Conservation (phyloP, 2,329 filamentous ascomycete species). For the Cercospora sojina region DNA sequence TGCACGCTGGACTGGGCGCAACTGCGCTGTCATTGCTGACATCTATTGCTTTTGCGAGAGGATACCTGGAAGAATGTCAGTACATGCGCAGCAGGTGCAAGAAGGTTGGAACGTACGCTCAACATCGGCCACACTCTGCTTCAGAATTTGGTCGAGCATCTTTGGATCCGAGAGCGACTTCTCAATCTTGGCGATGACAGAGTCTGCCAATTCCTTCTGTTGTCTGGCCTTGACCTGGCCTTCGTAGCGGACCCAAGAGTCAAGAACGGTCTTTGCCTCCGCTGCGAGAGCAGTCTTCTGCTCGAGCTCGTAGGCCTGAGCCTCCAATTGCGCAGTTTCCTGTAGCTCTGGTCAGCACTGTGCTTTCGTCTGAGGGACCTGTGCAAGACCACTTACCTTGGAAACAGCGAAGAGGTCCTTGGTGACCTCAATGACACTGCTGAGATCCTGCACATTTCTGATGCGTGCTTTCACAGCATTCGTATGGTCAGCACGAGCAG, state of each 20-base stretch:
- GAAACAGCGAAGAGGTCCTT: constrained; percentile 97
- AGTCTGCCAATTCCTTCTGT: constrained; percentile 91
- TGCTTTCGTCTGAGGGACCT: background rate
- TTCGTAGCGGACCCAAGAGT: constrained; percentile 99
- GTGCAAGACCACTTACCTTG: constrained; percentile 63
- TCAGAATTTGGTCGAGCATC: constrained; percentile 93
- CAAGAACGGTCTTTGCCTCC: constrained; percentile 92
- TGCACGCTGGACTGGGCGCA: constrained; percentile 7
- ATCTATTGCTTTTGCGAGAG: constrained; percentile 30
- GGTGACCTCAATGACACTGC: constrained; percentile 91
- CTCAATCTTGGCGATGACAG: constrained; percentile 93
- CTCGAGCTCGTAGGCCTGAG: constrained; percentile 94
- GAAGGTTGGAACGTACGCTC: constrained; percentile 68
- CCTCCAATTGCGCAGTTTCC: constrained; percentile 97
- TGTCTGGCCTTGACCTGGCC: constrained; percentile 97
- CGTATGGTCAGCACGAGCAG: constrained; percentile 91
- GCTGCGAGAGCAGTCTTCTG: constrained; percentile 87
- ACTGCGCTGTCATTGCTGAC: background rate
- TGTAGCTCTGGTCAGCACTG: constrained; percentile 41
- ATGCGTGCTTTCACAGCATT: constrained; percentile 93
- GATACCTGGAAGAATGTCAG: constrained; percentile 25
- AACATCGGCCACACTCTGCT: constrained; percentile 93
- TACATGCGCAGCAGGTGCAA: background rate
- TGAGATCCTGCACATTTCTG: constrained; percentile 89
- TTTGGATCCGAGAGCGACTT: constrained; percentile 99